Evolutionary conservation across 2,329 filamentous ascomycete species (phyloP), one percentile per base, ranked within the genome.

Genomic region (Alternaria dauci): DNA sequence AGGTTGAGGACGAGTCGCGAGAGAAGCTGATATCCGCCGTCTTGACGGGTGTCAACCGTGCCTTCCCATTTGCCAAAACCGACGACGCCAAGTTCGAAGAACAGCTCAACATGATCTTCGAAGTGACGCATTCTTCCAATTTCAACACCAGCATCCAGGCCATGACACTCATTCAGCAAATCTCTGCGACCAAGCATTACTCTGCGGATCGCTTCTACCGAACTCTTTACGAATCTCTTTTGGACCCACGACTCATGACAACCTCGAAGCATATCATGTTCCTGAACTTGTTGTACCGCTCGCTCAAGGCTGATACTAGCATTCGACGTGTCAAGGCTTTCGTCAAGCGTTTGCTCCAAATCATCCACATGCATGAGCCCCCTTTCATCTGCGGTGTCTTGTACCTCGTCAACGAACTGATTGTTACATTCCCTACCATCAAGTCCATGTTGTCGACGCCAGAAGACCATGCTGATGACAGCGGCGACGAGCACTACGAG

Each of bases 111-210:
- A 97, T 94, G 3, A 86, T 99, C 26, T 99, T 97, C 85, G 90
- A 89, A 71, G 95, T 99, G 72, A 96, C 95, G 0, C 95, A 99
- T 80, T 98, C 94, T 1, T 93, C 94, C 58, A 99, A 99, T 79
- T 98, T 99, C 86, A 99, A 98, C 81, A 99, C 95, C 1, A 95
- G 93, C 75, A 92, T 99, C 38, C 95, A 99, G 79, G 94, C 95
- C 34, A 86, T 99, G 66, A 91, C 97, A 81, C 84, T 99, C 48
- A 96, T 99, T 67, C 95, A 98, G 76, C 95, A 98, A 77, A 86
- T 99, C 28, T 92, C 93, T 0, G 84, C 89, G 1, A 87, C 89
- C 3, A 93, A 95, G 76, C 90, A 94, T 71, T 84, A 94, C 55
- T 90, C 91, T 5, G 89, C 90, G 12, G 95, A 99, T 73, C 88